These are phyloP conservation scores for Bacidia gigantensis DNA, from an alignment of 495 filamentous ascomycete species.

Conservation along the genomic window DNA sequence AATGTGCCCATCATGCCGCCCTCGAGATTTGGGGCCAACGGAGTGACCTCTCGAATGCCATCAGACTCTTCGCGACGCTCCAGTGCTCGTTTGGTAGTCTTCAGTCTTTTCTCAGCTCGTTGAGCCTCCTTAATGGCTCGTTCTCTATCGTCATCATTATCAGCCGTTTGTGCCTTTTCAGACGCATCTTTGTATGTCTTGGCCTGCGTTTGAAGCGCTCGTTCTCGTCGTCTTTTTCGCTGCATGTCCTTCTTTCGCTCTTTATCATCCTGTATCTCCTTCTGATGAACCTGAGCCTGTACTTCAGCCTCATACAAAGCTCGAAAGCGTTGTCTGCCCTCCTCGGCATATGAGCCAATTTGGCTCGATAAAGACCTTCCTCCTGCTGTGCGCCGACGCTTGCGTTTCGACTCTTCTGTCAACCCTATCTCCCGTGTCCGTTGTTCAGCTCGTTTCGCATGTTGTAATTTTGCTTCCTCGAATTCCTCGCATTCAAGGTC, in stretches of 20 bases:
- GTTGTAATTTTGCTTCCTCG: slow-evolving; percentile 41
- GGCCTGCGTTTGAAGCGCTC: slow-evolving; percentile 75
- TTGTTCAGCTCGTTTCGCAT: slow-evolving; percentile 40
- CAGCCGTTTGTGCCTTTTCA: slow-evolving; percentile 54
- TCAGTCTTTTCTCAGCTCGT: slow-evolving; percentile 75
- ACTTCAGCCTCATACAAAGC: slow-evolving; percentile 51
- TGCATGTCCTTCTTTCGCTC: slow-evolving; percentile 99
- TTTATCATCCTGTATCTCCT: slow-evolving; percentile 87
- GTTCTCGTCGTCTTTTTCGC: slow-evolving; percentile 89
- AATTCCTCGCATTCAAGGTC: slow-evolving; percentile 43
- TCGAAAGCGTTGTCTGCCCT: slow-evolving; percentile 41
- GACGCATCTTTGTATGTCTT: slow-evolving; percentile 76
- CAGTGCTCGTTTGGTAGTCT: slow-evolving; percentile 66
- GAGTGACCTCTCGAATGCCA: slow-evolving; percentile 60
- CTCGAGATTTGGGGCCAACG: slow-evolving; percentile 68
- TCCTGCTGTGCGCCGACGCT: slow-evolving; percentile 44
- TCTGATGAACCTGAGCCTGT: slow-evolving; percentile 70
- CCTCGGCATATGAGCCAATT: slow-evolving; percentile 39
- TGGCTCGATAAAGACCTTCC: slow-evolving; percentile 35
- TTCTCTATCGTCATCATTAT: slow-evolving; percentile 64
- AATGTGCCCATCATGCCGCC: slow-evolving; percentile 83
- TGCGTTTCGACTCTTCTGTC: slow-evolving; percentile 42
- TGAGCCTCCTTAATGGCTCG: slow-evolving; percentile 69
- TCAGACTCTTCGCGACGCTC: slow-evolving; percentile 61
- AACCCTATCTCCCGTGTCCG: slow-evolving; percentile 46